phyloP scores from a whole-genome alignment of 495 filamentous ascomycete species.

The Penicillium lividum region DNA sequence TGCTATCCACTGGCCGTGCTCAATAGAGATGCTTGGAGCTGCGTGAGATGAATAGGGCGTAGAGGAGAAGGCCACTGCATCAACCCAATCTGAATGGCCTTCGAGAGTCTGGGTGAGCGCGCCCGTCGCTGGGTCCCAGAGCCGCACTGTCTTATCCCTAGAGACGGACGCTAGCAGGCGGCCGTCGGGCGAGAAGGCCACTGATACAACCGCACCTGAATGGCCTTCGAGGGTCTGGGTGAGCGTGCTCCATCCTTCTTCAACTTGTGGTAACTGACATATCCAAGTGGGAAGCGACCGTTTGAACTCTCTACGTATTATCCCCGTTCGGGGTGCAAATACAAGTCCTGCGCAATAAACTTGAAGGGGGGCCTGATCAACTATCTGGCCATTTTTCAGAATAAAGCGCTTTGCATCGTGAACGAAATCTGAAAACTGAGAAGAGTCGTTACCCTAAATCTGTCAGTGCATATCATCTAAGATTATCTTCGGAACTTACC shows the following conservation, averaged over 20 bases:
- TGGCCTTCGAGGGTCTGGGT: constrained; percentile 1
- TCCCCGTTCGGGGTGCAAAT: neutral
- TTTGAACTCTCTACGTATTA: neutral
- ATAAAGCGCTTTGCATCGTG: constrained; percentile 4
- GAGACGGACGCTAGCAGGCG: constrained; percentile 1
- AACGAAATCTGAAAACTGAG: neutral
- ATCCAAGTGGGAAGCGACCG: neutral
- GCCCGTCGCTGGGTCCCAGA: neutral
- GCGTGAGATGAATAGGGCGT: too few species aligned
- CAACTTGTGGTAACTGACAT: neutral
- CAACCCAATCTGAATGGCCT: neutral
- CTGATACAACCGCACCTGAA: neutral
- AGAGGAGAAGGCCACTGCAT: neutral
- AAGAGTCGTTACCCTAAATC: constrained; percentile 15
- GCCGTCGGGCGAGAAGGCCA: constrained; percentile 7
- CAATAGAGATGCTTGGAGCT: too few species aligned
- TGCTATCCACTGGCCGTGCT: too few species aligned
- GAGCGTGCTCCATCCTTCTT: neutral
- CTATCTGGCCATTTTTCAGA: constrained; percentile 2
- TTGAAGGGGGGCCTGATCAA: neutral
- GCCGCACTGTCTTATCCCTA: neutral
- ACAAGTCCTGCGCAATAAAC: neutral
- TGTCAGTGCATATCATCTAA: constrained; percentile 5
- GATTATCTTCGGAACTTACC: constrained; percentile 11
- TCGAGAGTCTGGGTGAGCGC: neutral